Percentiles rank a stretch among this genome's conserved stretches.
phyloP scores from a whole-genome alignment of 1,284 basidiomycete genomes.

The Inonotus hispidus region DNA sequence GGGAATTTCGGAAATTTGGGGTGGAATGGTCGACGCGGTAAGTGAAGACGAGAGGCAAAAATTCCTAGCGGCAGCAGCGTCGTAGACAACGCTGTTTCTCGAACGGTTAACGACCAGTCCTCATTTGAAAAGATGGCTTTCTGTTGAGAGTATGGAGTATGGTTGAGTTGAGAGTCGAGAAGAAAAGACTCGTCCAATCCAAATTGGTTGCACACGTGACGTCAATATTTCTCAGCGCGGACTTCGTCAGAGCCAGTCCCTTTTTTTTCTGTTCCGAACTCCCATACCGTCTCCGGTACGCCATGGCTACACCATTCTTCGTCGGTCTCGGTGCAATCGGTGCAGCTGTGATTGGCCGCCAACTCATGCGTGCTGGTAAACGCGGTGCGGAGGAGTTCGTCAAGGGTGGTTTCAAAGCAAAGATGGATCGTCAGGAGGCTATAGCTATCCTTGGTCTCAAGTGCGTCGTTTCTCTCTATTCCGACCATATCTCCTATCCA shows the following conservation, averaged over 20 bases:
- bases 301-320: conserved; percentile 71
- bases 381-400: conserved; percentile 79
- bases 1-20: not conserved
- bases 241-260: not conserved
- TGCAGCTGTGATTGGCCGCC: conserved; percentile 73
- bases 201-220: not conserved
- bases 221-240: conserved; percentile 6
- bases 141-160: not conserved
- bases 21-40: not conserved
- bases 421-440: conserved; percentile 96
- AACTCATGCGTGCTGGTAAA: conserved; percentile 53
- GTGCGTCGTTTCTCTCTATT: conserved; percentile 42
- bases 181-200: not conserved
- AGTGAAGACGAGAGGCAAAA: too few species aligned
- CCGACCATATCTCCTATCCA: too few species aligned
- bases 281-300: conserved; percentile 3
- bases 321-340: conserved; percentile 77
- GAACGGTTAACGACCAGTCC: too few species aligned
- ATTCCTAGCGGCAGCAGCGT: too few species aligned
- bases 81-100: too few species aligned
- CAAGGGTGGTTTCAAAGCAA: conserved; percentile 90
- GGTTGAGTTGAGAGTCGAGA: not conserved
- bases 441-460: conserved; percentile 88
- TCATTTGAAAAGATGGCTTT: too few species aligned
- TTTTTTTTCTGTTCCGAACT: conserved; percentile 9